Base-by-base conservation (phyloP, 805 yeast genomes). In the Candida piceae region DNA sequence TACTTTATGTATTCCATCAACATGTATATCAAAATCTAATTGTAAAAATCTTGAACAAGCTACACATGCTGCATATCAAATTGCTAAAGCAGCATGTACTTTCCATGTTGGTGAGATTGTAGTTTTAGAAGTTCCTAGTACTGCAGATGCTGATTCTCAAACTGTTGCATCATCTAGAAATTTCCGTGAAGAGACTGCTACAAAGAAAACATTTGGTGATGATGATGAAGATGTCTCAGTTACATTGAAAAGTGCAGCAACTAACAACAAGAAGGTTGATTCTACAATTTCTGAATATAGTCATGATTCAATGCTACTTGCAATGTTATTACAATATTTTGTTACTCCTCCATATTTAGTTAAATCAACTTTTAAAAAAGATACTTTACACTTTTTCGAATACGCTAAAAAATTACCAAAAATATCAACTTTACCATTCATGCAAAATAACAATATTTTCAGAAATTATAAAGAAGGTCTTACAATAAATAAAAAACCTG, bases 341-440 rank as follows among this genome's bases (percentile, higher is more conserved):
- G 77, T 87, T 12, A 87, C 96, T 0, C 96, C 96, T 1, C 83
- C 86, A 33, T 85, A 88, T 53, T 66, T 88, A 29, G 73, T 79
- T 15, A 79, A 80, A 42, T 60, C 79, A 2, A 69, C 81, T 4
- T 85, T 87, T 63, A 52, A 53, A 23, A 67, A 71, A 42, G 62
- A 68, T 42, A 41, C 46, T 18, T 40, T 58, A 18, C 57, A 63
- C 25, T 71, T 76, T 52, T 75, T 84, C 55, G 69, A 69, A 37
- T 70, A 74, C 44, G 96, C 95, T 0, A 66, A 67, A 24, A 75
- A 72, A 44, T 67, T 83, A 40, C 96, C 96, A 26, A 76, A 76
- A 50, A 62, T 88, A 22, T 69, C 86, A 0, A 75, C 80, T 2
- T 61, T 88, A 36, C 95, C 96, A 18, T 84, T 84, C 56, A 78